Base-by-base conservation (phyloP, 2,329 filamentous ascomycete genomes). In the Catunica adiposa region DNA sequence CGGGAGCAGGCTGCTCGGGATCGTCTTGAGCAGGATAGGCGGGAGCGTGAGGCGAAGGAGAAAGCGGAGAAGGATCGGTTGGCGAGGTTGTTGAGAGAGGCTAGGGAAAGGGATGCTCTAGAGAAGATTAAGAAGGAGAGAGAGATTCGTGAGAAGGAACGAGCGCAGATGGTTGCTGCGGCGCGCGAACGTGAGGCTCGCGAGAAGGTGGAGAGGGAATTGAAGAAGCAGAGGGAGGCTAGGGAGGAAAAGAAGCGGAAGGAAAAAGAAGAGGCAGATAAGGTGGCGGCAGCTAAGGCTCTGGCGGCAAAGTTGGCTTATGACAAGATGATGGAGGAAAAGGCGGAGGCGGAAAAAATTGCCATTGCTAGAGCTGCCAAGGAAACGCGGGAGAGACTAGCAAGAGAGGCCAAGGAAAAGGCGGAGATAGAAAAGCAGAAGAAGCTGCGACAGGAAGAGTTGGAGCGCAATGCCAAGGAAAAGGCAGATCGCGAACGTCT, bases 111-210 rank as follows among this genome's bases (percentile, higher is more conserved):
- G 14, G 54, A 56, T 26, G 47, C 56, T 1, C 37, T 58, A 8
- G 56, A 58, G 17, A 48, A 50, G 20, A 34, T 55, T 25, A 54
- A 51, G 7, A 58, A 58, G 47, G 56, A 64, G 53, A 15, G n/a
- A 5, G 37, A 58, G 20, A 52, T 47, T 11, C 37, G 37, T 65
- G 85, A 84, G 84, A 61, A 90, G 89, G 74, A 89, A 26, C 26
- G 56, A 55, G 52, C 51, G n/a, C 56, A 51, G 23, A 51, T 58
- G 46, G 47, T 58, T 25, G 34, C 34, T 26, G 52, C 53, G 26
- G 56, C 56, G 38, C 52, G 56, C 6, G 56, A 51, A 20, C 52
- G 56, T 3, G 56, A 58, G 40, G 53, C 8, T 4, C 54, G 51
- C 46, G 22, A 54, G 20, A 42, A 52, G 92, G 56, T 54, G n/a